Evolutionary conservation across 495 filamentous ascomycete species (phyloP), one percentile per base, ranked within the genome.

Genomic region (Penicillium nucicola): DNA sequence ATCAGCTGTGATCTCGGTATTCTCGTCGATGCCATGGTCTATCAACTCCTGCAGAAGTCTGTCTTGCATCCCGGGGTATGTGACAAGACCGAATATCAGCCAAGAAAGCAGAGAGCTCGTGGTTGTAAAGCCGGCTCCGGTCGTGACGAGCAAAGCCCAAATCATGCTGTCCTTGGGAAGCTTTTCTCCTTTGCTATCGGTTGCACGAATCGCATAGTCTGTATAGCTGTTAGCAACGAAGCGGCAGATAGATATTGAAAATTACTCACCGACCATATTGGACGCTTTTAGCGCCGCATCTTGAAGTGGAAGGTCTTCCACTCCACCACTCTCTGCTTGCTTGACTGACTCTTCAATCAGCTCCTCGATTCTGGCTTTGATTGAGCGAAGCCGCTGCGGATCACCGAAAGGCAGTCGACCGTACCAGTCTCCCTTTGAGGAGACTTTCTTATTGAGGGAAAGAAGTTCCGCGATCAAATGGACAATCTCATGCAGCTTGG

Each of bases 11-110:
- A 62, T 60, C 4, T 34, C 62, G 4, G 65, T 75, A 17, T 75
- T 38, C n/a, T 52, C 53, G 42, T 50, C 57, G 42, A 67, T 59
- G 41, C 58, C 76, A 55, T 78, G 48, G 63, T 81, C 74, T 53
- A 81, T 61, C 2, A 82, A 64, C 36, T 81, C 78, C 48, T 81
- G 77, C 2, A 81, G 64, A 0, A 83, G 62, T 0, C 69, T 59
- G 9, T 78, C 78, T 56, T 81, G 80, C 55, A 68, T 73, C 0
- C 71, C 77, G 0, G 65, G 61, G 57, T 81, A 80, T 11, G 52
- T 67, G 14, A 75, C 72, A 13, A 81, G 34, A 28, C 60, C 58
- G 61, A 77, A 83, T 45, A 81, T 56, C 2, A 74, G 55, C 79
- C 80, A 83, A 1, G 76, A 76, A 1, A 62, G 56, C 0, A 62